Base-by-base conservation (phyloP, 2,329 filamentous ascomycete genomes). In the Gyromitra esculenta region DNA sequence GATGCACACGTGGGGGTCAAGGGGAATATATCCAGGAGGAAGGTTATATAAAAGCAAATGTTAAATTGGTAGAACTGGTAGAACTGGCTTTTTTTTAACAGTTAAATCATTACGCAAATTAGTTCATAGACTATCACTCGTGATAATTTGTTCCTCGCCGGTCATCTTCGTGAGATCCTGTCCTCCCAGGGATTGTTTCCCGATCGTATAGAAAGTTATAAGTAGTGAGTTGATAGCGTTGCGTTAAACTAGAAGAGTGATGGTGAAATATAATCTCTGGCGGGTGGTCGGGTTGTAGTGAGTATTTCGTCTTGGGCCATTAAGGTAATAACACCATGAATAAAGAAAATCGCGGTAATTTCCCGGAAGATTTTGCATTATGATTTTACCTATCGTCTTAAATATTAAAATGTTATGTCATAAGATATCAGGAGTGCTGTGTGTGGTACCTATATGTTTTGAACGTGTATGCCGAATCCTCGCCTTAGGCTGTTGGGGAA, bases 101-200 rank as follows among this genome's bases (percentile, higher is more conserved):
- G 18, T 39, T 56, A 11, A 5, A 31, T 57, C 25, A 65, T n/a
- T 5, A 7, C 13, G 5, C 6, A 50, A n/a, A 18, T 7, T 37
- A 18, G 43, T 41, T 68, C 63, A 74, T 63, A 18, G 5, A 37
- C n/a, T 69, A 69, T 74, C 71, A 74, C 71, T 63, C 71, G 64
- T 31, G 11, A n/a, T 0, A n/a, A 15, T 57, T 25, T 9, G 2
- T 3, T 5, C 13, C 6, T 57, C 9, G 8, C 54, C 37, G 0
- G 25, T 5, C 9, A 9, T 11, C 50, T 1, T 5, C 7, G 6
- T 5, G 18, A 11, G 18, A 31, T 11, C 21, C 13, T 54, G 18
- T 54, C 15, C 43, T 15, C 43, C 4, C 25, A 31, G 25, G 25
- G 25, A 31, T 31, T 31, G 25, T 31, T 31, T 31, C 2, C 4